Evolutionary conservation across 176 grass and related monocot species (phyloP).

Genomic region (Ensete glaucum): DNA sequence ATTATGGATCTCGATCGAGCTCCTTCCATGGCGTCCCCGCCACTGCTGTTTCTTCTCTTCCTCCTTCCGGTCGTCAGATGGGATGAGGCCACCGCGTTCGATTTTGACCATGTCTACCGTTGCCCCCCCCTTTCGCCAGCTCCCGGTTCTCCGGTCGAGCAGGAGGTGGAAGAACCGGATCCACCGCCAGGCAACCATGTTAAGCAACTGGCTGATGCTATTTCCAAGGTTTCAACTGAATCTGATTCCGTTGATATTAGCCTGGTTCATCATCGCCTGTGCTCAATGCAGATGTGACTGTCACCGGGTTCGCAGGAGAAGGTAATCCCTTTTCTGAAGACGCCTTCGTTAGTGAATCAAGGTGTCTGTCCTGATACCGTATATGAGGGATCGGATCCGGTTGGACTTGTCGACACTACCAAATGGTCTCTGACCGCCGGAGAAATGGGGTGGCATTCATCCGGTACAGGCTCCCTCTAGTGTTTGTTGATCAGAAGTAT

Average conservation of each 20-base stretch:
- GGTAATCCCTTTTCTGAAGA: constrained; percentile 73
- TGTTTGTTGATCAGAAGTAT: constrained; percentile 43
- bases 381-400: constrained; percentile 35
- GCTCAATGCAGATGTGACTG: constrained; percentile 63
- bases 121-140: constrained; percentile 3
- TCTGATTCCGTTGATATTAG: constrained; percentile 60
- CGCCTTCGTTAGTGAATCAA: constrained; percentile 55
- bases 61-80: constrained; percentile 50
- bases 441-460: constrained; percentile 80
- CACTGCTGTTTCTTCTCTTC: constrained; percentile 14
- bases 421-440: constrained; percentile 63
- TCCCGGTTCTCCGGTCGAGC: background rate
- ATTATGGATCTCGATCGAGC: background rate
- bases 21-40: constrained; percentile 29
- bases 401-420: constrained; percentile 43
- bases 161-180: constrained; percentile 10
- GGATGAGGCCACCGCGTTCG: constrained; percentile 74
- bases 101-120: constrained; percentile 55
- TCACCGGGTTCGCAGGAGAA: constrained; percentile 70
- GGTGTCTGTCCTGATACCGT: constrained; percentile 91
- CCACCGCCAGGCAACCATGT: constrained; percentile 51
- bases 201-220: constrained; percentile 48
- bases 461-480: constrained; percentile 48
- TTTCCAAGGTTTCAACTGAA: constrained; percentile 39
- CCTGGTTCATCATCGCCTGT: constrained; percentile 31